A percentile compares a stretch with the other conserved stretches of the same genome.
Evolutionary conservation across 2,329 filamentous ascomycete genomes (phyloP).

Genomic region (Apiospora malaysiana): DNA sequence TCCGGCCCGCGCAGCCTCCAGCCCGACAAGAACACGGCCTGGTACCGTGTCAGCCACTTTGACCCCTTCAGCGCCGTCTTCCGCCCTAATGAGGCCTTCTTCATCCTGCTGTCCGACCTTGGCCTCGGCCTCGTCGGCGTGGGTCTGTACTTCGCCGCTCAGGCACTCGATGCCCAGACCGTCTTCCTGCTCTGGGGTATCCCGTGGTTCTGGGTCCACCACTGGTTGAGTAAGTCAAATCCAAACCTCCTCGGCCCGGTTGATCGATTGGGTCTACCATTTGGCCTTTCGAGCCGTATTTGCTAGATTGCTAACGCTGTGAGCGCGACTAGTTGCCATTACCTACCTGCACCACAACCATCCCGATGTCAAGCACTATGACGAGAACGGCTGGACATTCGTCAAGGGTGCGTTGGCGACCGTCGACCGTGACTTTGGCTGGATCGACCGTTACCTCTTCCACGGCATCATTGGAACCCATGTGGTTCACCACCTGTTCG

Average conservation of each 20-base stretch:
- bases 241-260: background rate
- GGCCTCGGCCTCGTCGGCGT: slow-evolving; percentile 59
- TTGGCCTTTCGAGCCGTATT: background rate
- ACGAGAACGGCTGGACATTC: slow-evolving; percentile 64
- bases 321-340: slow-evolving; percentile 62
- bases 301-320: slow-evolving; percentile 29
- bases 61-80: slow-evolving; percentile 67
- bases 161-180: slow-evolving; percentile 61
- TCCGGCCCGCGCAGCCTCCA: slow-evolving; percentile 56
- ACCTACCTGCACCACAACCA: slow-evolving; percentile 79
- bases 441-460: slow-evolving; percentile 69
- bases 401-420: slow-evolving; percentile 67
- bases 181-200: slow-evolving; percentile 65
- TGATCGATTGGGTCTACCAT: background rate
- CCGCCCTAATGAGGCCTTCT: slow-evolving; percentile 60
- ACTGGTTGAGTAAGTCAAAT: slow-evolving; percentile 65
- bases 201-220: slow-evolving; percentile 73
- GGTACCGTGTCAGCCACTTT: slow-evolving; percentile 61
- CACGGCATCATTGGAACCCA: slow-evolving; percentile 68
- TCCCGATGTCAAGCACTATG: slow-evolving; percentile 61
- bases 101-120: slow-evolving; percentile 64
- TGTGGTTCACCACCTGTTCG: slow-evolving; percentile 61
- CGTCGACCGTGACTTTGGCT: slow-evolving; percentile 69
- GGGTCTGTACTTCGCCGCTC: slow-evolving; percentile 57
- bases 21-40: slow-evolving; percentile 49